A percentile compares a stretch with the other conserved stretches of the same genome.
Evolutionary conservation across 345 rosid genomes (phyloP).

Genomic region (Streptanthus diversifolius): DNA sequence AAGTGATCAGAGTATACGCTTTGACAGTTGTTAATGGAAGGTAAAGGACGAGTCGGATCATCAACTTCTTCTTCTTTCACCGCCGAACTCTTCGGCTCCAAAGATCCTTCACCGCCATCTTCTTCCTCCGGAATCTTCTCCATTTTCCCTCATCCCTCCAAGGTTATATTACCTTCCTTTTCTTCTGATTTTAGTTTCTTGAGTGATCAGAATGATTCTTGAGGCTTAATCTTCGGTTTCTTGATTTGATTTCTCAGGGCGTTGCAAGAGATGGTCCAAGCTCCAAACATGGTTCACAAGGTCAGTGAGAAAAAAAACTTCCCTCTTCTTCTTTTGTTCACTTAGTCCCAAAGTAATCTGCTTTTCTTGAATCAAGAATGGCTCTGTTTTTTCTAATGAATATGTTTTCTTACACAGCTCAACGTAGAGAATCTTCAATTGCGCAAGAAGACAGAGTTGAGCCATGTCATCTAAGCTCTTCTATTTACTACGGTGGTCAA

Average conservation of each 20-base stretch:
- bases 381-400: slow-evolving; percentile 8
- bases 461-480: slow-evolving; percentile 84
- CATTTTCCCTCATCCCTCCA: slow-evolving; percentile 64
- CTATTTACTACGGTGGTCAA: slow-evolving; percentile 92
- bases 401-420: slow-evolving; percentile 32
- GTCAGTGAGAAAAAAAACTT: slow-evolving; percentile 31
- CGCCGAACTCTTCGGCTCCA: slow-evolving; percentile 69
- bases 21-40: slow-evolving; percentile 45
- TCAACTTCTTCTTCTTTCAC: slow-evolving; percentile 60
- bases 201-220: slow-evolving; percentile 6
- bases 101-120: slow-evolving; percentile 45
- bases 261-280: slow-evolving; percentile 43
- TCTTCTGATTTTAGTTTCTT: not conserved
- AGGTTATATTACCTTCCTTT: slow-evolving; percentile 38
- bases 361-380: slow-evolving; percentile 12
- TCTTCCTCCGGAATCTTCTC: slow-evolving; percentile 62
- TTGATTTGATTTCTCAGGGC: slow-evolving; percentile 39
- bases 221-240: slow-evolving; percentile 6
- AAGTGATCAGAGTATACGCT: not conserved
- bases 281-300: slow-evolving; percentile 52
- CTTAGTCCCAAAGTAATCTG: slow-evolving; percentile 6
- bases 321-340: not conserved
- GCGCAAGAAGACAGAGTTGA: slow-evolving; percentile 21
- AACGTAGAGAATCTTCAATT: slow-evolving; percentile 35
- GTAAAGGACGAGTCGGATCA: slow-evolving; percentile 47